These are phyloP conservation scores for Spergularia bocconei DNA, from an alignment of 148 eudicot genomes.

Conservation along the genomic window DNA sequence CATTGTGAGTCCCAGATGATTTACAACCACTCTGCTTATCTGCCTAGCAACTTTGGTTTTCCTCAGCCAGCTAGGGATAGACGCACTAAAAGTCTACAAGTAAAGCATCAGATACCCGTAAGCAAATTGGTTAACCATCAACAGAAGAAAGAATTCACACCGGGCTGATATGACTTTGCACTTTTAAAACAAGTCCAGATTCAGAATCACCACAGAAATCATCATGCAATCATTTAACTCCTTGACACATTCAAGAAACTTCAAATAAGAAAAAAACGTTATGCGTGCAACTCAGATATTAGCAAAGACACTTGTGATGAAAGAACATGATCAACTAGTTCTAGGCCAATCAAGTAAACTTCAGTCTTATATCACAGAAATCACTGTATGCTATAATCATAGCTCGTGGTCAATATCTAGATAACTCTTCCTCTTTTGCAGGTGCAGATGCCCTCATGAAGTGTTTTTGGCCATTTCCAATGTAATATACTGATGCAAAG, in stretches of 20 bases:
- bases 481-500: no score
- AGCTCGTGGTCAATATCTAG: no score
- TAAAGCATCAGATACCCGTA: slow-evolving; percentile 1
- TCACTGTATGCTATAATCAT: no score
- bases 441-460: no score
- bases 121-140: slow-evolving; percentile 7
- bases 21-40: slow-evolving; percentile 63
- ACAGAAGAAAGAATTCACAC: not conserved
- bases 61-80: slow-evolving; percentile 70
- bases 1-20: slow-evolving; percentile 85
- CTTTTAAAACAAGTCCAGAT: not conserved
- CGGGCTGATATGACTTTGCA: not conserved
- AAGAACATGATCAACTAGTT: no score
- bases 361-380: no score
- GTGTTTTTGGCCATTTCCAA: no score
- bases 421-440: no score
- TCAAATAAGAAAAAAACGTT: no score
- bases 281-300: no score
- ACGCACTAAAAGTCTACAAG: slow-evolving; percentile 65
- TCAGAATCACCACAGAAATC: not conserved
- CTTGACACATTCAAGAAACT: not conserved
- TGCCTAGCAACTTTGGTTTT: slow-evolving; percentile 51
- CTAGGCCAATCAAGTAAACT: no score
- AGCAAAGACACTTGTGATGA: no score
- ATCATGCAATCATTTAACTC: not conserved